Conservation (phyloP, 2,329 filamentous ascomycete species). For the Ilyonectria mors-panacis region DNA sequence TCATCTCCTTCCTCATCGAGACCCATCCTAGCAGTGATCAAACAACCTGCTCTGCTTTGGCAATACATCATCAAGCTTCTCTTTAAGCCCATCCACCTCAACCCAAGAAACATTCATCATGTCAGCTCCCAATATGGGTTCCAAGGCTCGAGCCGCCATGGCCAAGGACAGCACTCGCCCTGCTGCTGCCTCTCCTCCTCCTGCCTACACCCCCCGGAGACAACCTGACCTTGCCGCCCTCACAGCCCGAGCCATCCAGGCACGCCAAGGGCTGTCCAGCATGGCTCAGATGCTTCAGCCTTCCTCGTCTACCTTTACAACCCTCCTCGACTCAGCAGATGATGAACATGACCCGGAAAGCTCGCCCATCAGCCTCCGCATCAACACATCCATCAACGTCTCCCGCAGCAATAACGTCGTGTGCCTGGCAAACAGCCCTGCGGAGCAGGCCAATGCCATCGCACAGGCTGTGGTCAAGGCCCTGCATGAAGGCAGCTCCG, state of each 20-base stretch:
- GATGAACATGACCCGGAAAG: constrained; percentile 44
- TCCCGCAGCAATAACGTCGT: constrained; percentile 65
- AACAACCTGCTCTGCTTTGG: too few relatives aligned
- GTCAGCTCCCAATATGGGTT: constrained; percentile 34
- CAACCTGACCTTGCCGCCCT: constrained; percentile 34
- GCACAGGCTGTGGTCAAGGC: constrained; percentile 61
- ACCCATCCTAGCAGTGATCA: background rate
- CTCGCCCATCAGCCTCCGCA: constrained; percentile 61
- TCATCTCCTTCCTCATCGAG: constrained; percentile 13
- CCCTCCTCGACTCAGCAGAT: constrained; percentile 21
- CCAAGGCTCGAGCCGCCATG: constrained; percentile 27
- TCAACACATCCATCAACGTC: constrained; percentile 65
- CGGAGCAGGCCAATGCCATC: constrained; percentile 59
- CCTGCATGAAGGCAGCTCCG: constrained; percentile 59
- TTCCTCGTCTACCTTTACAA: constrained; percentile 9
- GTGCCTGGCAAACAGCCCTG: constrained; percentile 57
- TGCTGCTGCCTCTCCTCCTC: constrained; percentile 43
- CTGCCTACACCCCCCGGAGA: constrained; percentile 49
- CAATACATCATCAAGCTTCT: background rate
- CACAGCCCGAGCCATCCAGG: constrained; percentile 36
- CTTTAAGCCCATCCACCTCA: background rate
- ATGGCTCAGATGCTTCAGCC: constrained; percentile 21
- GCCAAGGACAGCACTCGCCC: constrained; percentile 41
- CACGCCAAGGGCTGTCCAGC: constrained; percentile 26
- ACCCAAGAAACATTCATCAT: constrained; percentile 24